These are phyloP conservation scores for Vitis amurensis DNA, from an alignment of 164 flowering plant species.

Conservation along the genomic window DNA sequence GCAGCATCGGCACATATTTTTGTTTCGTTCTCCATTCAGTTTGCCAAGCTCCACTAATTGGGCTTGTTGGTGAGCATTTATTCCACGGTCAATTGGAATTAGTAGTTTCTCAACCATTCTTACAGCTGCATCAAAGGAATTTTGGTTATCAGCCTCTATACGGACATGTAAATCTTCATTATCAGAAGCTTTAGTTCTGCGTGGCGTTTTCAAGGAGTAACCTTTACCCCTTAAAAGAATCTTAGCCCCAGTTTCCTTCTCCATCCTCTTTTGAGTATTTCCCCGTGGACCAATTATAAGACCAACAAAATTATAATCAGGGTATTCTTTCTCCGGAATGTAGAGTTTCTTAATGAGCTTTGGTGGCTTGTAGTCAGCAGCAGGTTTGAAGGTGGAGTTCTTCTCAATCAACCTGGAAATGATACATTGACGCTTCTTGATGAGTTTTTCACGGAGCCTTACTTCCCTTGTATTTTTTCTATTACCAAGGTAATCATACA, in stretches of 20 bases:
- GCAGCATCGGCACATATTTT: conserved; percentile 16
- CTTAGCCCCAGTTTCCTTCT: conserved; percentile 50
- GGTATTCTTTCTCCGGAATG: conserved; percentile 49
- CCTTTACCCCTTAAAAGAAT: conserved; percentile 43
- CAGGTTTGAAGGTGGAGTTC: conserved; percentile 36
- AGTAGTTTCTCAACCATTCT: conserved; percentile 45
- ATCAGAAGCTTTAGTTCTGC: conserved; percentile 15
- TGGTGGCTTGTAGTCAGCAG: conserved; percentile 22
- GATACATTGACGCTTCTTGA: conserved; percentile 27
- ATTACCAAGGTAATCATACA: conserved; percentile 19
- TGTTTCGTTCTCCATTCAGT: conserved; percentile 18
- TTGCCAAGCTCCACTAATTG: conserved; percentile 38
- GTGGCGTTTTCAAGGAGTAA: conserved; percentile 3
- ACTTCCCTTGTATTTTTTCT: conserved; percentile 24
- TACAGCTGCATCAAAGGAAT: conserved; percentile 43
- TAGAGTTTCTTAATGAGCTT: conserved; percentile 44
- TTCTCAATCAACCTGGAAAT: conserved; percentile 30
- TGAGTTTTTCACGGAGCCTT: conserved; percentile 23
- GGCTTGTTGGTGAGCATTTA: conserved; percentile 31
- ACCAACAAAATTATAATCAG: conserved; percentile 47
- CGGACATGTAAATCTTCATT: conserved; percentile 48
- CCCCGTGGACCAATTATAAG: conserved; percentile 51
- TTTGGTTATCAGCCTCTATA: conserved; percentile 42
- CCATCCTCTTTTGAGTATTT: conserved; percentile 43
- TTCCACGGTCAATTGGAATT: conserved; percentile 27